These are phyloP conservation scores for Penicillium decumbens DNA, from an alignment of 2,329 filamentous ascomycete genomes.

Conservation along the genomic window DNA sequence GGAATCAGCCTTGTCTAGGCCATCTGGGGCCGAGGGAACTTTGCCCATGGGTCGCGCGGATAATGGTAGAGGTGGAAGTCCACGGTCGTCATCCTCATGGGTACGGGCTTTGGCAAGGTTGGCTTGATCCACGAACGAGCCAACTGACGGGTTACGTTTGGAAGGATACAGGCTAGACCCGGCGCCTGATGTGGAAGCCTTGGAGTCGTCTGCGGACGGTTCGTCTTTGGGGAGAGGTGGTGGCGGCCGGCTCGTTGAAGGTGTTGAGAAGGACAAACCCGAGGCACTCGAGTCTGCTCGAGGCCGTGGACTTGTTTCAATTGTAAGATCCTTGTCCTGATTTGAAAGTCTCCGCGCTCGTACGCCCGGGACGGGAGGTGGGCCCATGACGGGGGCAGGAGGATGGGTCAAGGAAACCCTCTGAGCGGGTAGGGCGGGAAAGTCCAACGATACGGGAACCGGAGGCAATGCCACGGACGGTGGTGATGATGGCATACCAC, in stretches of 20 bases:
- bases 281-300: slow-evolving; percentile 22
- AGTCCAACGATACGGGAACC: slow-evolving; percentile 45
- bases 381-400: slow-evolving; percentile 18
- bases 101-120: slow-evolving; percentile 43
- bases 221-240: slow-evolving; percentile 31
- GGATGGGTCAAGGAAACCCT: slow-evolving; percentile 17
- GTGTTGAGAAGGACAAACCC: slow-evolving; percentile 26
- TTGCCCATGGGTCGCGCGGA: slow-evolving; percentile 37
- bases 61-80: slow-evolving; percentile 30
- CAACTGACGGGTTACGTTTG: slow-evolving; percentile 32
- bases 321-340: slow-evolving; percentile 80
- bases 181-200: slow-evolving; percentile 13
- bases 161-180: slow-evolving; percentile 24
- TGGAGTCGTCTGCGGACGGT: slow-evolving; percentile 13
- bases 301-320: slow-evolving; percentile 62
- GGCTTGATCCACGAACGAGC: slow-evolving; percentile 38
- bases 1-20: slow-evolving; percentile 64
- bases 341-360: slow-evolving; percentile 74
- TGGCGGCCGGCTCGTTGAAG: slow-evolving; percentile 21
- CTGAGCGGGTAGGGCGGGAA: slow-evolving; percentile 19
- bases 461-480: slow-evolving; percentile 40
- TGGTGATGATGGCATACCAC: slow-evolving; percentile 33
- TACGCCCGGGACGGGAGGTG: slow-evolving; percentile 49
- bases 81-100: slow-evolving; percentile 41
- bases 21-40: slow-evolving; percentile 38